Conservation (phyloP, 768 basidiomycete genomes). For the Pisolithus marmoratus region DNA sequence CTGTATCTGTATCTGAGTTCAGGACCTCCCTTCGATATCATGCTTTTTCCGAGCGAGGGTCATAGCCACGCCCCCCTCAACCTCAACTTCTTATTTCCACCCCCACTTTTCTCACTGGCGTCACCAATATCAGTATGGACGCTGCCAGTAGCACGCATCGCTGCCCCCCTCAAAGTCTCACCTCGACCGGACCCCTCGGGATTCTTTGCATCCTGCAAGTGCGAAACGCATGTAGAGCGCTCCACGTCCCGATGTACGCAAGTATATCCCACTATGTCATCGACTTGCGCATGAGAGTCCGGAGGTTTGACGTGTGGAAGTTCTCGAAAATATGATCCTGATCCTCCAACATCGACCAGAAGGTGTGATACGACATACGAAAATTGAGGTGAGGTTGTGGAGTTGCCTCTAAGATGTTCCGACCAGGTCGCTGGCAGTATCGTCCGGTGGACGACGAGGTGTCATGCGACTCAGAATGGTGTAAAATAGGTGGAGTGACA, state of each 20-base stretch:
- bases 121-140: background rate
- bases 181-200: conserved; percentile 58
- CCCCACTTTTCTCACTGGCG: background rate
- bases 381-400: background rate
- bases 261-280: conserved; percentile 65
- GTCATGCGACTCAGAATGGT: conserved; percentile 52
- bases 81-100: conserved; percentile 19
- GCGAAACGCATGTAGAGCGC: conserved; percentile 60
- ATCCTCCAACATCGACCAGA: background rate
- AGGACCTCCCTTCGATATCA: background rate
- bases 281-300: conserved; percentile 48
- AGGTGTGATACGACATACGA: background rate
- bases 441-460: conserved; percentile 50
- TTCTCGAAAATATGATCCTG: conserved; percentile 39
- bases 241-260: conserved; percentile 67
- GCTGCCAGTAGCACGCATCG: conserved; percentile 7
- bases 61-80: conserved; percentile 38
- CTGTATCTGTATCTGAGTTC: background rate
- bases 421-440: conserved; percentile 75
- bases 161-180: conserved; percentile 49
- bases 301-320: conserved; percentile 22
- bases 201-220: conserved; percentile 48
- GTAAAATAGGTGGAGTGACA: conserved; percentile 53
- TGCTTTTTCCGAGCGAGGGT: conserved; percentile 8
- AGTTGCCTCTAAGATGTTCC: conserved; percentile 55